These are phyloP conservation scores for Prunus persica DNA, from an alignment of 306 rosid species.

Conservation along the genomic window Prunus_persica_NCBIv2 NC_034010.1:24780001-24780500, in stretches of 20 bases:
- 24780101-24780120: conserved; percentile 68
- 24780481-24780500: conserved; percentile 60
- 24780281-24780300: conserved; percentile 54
- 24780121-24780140: conserved; percentile 51
- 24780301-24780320: conserved; percentile 50
- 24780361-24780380: conserved; percentile 58
- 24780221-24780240: conserved; percentile 61
- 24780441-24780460: conserved; percentile 75
- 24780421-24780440: conserved; percentile 37
- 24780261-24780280: conserved; percentile 63
- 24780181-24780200: conserved; percentile 74
- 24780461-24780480: conserved; percentile 81
- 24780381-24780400: conserved; percentile 61
- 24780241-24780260: conserved; percentile 78
- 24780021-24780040: conserved; percentile 81
- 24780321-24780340: conserved; percentile 80
- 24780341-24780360: conserved; percentile 71
- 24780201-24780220: conserved; percentile 63
- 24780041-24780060: conserved; percentile 79
- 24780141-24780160: conserved; percentile 66
- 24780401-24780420: conserved; percentile 51
- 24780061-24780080: conserved; percentile 73
- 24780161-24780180: conserved; percentile 55
- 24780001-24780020: conserved; percentile 49
- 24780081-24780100: conserved; percentile 43